phyloP scores from a whole-genome alignment of 371 early-diverging fungal genomes.

The Mucor circinelloides region DNA sequence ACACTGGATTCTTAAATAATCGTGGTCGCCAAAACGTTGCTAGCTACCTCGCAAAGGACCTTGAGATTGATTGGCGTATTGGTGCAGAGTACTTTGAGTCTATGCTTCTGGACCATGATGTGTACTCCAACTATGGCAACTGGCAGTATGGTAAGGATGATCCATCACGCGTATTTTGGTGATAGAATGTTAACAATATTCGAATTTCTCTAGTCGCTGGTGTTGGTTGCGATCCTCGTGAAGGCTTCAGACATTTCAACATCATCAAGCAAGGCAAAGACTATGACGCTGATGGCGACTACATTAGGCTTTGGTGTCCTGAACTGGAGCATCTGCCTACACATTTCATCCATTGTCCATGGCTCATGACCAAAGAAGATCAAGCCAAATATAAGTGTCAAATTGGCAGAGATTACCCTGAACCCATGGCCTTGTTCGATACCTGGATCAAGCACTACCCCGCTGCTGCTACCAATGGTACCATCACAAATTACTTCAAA shows the following conservation, averaged over 20 bases:
- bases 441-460: slow-evolving; percentile 24
- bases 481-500: slow-evolving; percentile 8
- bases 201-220: slow-evolving; percentile 28
- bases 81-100: slow-evolving; percentile 54
- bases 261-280: slow-evolving; percentile 50
- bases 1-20: slow-evolving; percentile 48
- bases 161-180: background rate
- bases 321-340: slow-evolving; percentile 29
- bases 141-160: slow-evolving; percentile 45
- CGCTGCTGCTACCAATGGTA: background rate
- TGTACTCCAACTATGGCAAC: slow-evolving; percentile 51
- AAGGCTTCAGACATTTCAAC: slow-evolving; percentile 43
- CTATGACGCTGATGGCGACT: slow-evolving; percentile 50
- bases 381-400: slow-evolving; percentile 20
- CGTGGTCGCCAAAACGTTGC: slow-evolving; percentile 54
- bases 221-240: slow-evolving; percentile 43
- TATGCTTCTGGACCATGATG: slow-evolving; percentile 46
- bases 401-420: slow-evolving; percentile 29
- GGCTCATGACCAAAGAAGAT: slow-evolving; percentile 29
- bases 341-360: slow-evolving; percentile 37
- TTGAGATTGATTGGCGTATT: slow-evolving; percentile 42
- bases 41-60: slow-evolving; percentile 42
- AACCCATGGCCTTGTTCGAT: slow-evolving; percentile 24
- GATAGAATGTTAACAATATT: background rate
- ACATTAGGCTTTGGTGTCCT: slow-evolving; percentile 44